Evolutionary conservation across 768 basidiomycete genomes (phyloP).

Genomic region (Termitomyces sp.): DNA sequence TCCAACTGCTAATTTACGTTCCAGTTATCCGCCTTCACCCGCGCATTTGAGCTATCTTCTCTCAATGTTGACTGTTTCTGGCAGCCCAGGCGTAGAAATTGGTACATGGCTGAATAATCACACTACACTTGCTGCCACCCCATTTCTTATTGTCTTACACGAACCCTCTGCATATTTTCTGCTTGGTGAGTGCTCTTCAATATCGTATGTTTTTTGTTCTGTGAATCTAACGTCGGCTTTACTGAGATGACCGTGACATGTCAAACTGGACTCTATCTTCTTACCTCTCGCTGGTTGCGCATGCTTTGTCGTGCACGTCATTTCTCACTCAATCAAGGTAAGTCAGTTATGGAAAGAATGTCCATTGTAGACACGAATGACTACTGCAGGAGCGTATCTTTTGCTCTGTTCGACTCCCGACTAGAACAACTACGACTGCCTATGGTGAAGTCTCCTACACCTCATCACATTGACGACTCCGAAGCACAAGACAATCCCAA

Average conservation of each 20-base stretch:
- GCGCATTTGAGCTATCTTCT: conserved; percentile 53
- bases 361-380: not conserved
- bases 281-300: conserved; percentile 19
- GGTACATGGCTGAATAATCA: conserved; percentile 19
- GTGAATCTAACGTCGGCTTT: not conserved
- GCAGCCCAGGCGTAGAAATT: conserved; percentile 17
- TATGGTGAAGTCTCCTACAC: conserved; percentile 30
- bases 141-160: conserved; percentile 55
- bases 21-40: conserved; percentile 63
- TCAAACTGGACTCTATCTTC: conserved; percentile 23
- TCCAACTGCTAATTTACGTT: conserved; percentile 8
- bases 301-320: conserved; percentile 18
- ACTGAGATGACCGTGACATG: not conserved
- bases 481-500: conserved; percentile 8
- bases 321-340: conserved; percentile 8
- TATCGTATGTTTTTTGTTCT: conserved; percentile 3
- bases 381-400: conserved; percentile 16
- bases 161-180: conserved; percentile 58
- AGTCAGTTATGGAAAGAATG: not conserved
- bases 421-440: conserved; percentile 51
- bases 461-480: conserved; percentile 2
- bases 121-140: conserved; percentile 28
- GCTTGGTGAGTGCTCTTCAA: not conserved
- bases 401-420: conserved; percentile 61
- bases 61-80: conserved; percentile 40